phyloP scores from a whole-genome alignment of 495 filamentous ascomycete species.

The Oidiodendron maius region DNA sequence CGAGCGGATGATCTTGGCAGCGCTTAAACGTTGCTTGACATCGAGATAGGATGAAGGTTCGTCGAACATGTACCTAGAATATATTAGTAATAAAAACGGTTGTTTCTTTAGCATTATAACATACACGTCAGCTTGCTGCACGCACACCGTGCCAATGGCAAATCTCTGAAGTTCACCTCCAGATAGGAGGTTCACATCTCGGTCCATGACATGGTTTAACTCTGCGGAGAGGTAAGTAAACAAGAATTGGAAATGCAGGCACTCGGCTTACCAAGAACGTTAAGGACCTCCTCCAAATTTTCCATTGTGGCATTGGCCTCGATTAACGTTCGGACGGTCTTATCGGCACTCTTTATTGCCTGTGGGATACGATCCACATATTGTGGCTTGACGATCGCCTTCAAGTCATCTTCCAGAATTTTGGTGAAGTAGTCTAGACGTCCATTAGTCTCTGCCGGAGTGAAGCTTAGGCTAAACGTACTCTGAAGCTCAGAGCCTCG shows the following conservation, averaged over 20 bases:
- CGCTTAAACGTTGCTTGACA: conserved; percentile 94
- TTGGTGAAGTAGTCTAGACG: conserved; percentile 92
- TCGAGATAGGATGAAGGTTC: conserved; percentile 98
- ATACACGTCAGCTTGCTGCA: conserved; percentile 93
- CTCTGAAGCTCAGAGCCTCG: conserved; percentile 95
- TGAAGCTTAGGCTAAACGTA: conserved; percentile 31
- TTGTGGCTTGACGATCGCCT: conserved; percentile 97
- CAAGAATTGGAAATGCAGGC: background rate
- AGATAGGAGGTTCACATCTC: conserved; percentile 83
- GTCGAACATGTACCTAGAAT: conserved; percentile 89
- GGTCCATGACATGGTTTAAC: conserved; percentile 76
- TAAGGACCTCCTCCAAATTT: conserved; percentile 79
- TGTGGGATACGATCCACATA: conserved; percentile 97
- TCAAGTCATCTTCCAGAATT: conserved; percentile 89
- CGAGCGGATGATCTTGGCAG: conserved; percentile 84
- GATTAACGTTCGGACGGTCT: conserved; percentile 71
- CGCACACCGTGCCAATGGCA: conserved; percentile 90
- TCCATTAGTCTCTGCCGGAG: background rate
- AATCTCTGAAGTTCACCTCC: conserved; percentile 98
- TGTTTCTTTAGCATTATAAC: conserved; percentile 18
- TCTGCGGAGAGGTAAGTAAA: conserved; percentile 40
- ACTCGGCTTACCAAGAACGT: conserved; percentile 61
- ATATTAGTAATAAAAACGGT: conserved; percentile 9
- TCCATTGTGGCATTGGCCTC: conserved; percentile 65
- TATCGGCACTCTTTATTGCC: conserved; percentile 73